These are phyloP conservation scores for Grosmannia huntii DNA, from an alignment of 2,329 filamentous ascomycete species.

Conservation along the genomic window DNA sequence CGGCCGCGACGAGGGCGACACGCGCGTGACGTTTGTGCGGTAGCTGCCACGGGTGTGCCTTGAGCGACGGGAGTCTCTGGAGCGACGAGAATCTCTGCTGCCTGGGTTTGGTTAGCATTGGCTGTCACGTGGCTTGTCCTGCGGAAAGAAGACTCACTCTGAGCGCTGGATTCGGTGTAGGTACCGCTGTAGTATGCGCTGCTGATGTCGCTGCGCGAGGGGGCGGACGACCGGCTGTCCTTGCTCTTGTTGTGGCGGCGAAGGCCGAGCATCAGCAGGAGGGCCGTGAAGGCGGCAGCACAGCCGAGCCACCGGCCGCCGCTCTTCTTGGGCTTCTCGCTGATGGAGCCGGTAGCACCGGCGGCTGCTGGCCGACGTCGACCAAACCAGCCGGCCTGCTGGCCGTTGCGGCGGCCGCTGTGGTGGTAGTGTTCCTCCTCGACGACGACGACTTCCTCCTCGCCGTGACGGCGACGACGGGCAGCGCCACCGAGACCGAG, in stretches of 20 bases:
- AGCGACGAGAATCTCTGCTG: constrained; percentile 19
- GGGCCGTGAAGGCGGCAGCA: constrained; percentile 35
- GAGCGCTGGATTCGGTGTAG: constrained; percentile 38
- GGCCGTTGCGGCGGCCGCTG: constrained; percentile 35
- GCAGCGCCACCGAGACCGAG: constrained; percentile 43
- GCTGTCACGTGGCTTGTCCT: not conserved
- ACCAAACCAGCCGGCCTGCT: constrained; percentile 45
- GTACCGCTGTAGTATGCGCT: constrained; percentile 43
- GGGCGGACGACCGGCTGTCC: constrained; percentile 21
- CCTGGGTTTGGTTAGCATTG: constrained; percentile 20
- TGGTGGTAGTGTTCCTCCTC: constrained; percentile 49
- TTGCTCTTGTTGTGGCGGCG: constrained; percentile 36
- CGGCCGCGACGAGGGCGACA: constrained; percentile 14
- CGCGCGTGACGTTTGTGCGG: constrained; percentile 16
- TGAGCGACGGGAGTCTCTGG: constrained; percentile 12
- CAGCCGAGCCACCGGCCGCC: constrained; percentile 41
- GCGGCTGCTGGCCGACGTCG: constrained; percentile 18
- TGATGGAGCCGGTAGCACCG: constrained; percentile 25
- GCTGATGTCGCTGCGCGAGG: constrained; percentile 28
- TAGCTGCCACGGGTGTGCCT: constrained; percentile 13
- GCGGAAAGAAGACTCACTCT: constrained; percentile 28
- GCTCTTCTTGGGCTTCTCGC: constrained; percentile 36
- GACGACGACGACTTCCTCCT: constrained; percentile 30
- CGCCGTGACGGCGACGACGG: constrained; percentile 34
- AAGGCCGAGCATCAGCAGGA: constrained; percentile 42